A percentile compares a stretch with the other conserved stretches of the same genome.
These are phyloP conservation scores for Candida nonsorbophila DNA, from an alignment of 805 yeast species.

Conservation along the genomic window DNA sequence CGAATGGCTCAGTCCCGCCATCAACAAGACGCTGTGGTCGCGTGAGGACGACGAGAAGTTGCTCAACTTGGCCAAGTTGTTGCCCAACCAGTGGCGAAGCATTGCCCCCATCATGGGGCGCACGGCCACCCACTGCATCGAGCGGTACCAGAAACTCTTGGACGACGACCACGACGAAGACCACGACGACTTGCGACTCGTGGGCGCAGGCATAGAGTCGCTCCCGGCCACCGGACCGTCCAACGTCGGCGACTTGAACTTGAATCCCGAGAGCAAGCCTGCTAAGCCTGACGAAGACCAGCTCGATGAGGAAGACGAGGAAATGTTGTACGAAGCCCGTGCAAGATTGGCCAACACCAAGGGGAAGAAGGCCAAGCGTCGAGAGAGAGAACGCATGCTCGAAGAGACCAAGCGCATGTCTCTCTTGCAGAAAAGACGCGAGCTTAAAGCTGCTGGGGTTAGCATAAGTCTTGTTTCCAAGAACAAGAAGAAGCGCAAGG, in stretches of 20 bases:
- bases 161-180: slow-evolving; percentile 25
- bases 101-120: slow-evolving; percentile 78
- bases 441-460: slow-evolving; percentile 75
- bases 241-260: slow-evolving; percentile 52
- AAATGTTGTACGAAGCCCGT: slow-evolving; percentile 91
- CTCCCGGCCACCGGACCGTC: slow-evolving; percentile 34
- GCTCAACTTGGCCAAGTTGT: slow-evolving; percentile 55
- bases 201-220: slow-evolving; percentile 52
- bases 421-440: slow-evolving; percentile 71
- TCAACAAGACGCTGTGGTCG: slow-evolving; percentile 64
- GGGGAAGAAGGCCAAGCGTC: slow-evolving; percentile 91
- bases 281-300: slow-evolving; percentile 79
- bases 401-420: slow-evolving; percentile 77
- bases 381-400: slow-evolving; percentile 77
- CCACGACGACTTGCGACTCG: slow-evolving; percentile 27
- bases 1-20: slow-evolving; percentile 76
- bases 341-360: slow-evolving; percentile 89
- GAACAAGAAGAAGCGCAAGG: slow-evolving; percentile 50
- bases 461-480: slow-evolving; percentile 45
- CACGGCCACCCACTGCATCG: slow-evolving; percentile 83
- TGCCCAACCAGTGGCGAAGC: slow-evolving; percentile 94
- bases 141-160: slow-evolving; percentile 70
- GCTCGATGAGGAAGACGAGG: slow-evolving; percentile 82
- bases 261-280: slow-evolving; percentile 70
- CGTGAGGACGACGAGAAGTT: slow-evolving; percentile 71